Conservation (phyloP, 176 grass and related monocot species). For the Dendrocalamus sinicus region DNA sequence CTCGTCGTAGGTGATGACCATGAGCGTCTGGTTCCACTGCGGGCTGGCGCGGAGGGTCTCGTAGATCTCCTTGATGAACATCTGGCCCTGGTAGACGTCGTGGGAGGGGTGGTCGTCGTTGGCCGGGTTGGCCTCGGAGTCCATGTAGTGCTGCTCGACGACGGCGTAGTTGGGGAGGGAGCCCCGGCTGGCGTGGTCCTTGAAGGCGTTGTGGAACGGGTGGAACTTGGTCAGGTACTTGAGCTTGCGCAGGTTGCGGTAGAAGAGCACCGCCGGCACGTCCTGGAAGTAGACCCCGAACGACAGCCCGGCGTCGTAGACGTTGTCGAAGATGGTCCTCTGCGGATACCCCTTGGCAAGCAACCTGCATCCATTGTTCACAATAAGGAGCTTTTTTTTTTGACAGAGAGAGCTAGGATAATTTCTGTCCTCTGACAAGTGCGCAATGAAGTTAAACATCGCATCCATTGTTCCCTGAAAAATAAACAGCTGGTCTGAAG, state of each 20-base stretch:
- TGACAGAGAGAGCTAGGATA: neutral
- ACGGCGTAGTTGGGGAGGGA: slow-evolving; percentile 83
- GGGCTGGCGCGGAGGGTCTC: slow-evolving; percentile 73
- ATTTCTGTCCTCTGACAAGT: neutral
- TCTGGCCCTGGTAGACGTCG: slow-evolving; percentile 92
- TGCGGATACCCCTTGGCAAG: slow-evolving; percentile 73
- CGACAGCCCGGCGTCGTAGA: slow-evolving; percentile 68
- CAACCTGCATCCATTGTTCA: slow-evolving; percentile 48
- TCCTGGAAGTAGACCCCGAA: slow-evolving; percentile 96
- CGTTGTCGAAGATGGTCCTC: slow-evolving; percentile 84
- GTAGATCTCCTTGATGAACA: slow-evolving; percentile 86
- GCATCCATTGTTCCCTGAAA: too few species aligned
- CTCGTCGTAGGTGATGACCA: slow-evolving; percentile 92
- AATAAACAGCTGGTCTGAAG: neutral
- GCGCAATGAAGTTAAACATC: neutral
- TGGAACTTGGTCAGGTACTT: slow-evolving; percentile 86
- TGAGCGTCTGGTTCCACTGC: slow-evolving; percentile 90
- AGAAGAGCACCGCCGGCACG: slow-evolving; percentile 77
- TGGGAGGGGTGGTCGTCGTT: slow-evolving; percentile 95
- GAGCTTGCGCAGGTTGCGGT: slow-evolving; percentile 89
- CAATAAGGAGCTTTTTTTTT: neutral
- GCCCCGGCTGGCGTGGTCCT: slow-evolving; percentile 51
- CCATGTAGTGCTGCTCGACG: slow-evolving; percentile 88
- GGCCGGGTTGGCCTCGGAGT: slow-evolving; percentile 64
- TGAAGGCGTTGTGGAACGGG: slow-evolving; percentile 55